Evolutionary conservation across 441 rosid species (phyloP), one percentile per base, ranked within the genome.

Genomic region (Hura crepitans): DNA sequence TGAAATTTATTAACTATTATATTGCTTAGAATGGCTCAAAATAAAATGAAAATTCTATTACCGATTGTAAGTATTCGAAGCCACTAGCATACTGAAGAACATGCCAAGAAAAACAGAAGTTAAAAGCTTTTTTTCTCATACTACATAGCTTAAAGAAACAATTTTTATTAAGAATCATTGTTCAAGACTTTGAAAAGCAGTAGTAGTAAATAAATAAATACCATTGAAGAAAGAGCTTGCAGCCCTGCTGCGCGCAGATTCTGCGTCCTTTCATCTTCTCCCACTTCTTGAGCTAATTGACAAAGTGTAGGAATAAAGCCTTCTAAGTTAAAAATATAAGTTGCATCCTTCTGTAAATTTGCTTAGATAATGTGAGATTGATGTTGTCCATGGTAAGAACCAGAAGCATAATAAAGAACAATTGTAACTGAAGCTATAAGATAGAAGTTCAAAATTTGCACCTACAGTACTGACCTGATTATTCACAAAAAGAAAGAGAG

Each of bases 321-420:
- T 85, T 93, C 98, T 71, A 91, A 87, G 77, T 81, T 89, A 80
- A 89, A 89, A 85, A 91, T 76, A 79, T 85, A 85, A 69, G 89
- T 85, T 61, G 90, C 97, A 58, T 89, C 95, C 66, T 74, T 87
- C 98, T 91, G 90, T 71, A 78, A 81, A 57, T 67, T 74, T n/a
- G 61, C 64, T 43, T 59, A 33, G 59, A 51, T 54, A 30, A 79
- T 69, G 58, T 42, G 65, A 79, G 73, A 15, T 63, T 63, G 55
- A 71, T 33, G 49, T 60, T 42, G 61, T 56, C 59, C 35, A 51
- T 12, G 28, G 1, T 68, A 31, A 57, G 54, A 61, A 76, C 43
- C 58, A 45, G 50, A 72, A 56, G 61, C 37, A 45, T 58, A 35
- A 56, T 45, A 62, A 60, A n/a, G 1, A 45, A 27, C 20, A 80